Evolutionary conservation across 208 protist species (phyloP), one percentile per base, ranked within the genome.

Genomic region (Novymonas esmeraldas): DNA sequence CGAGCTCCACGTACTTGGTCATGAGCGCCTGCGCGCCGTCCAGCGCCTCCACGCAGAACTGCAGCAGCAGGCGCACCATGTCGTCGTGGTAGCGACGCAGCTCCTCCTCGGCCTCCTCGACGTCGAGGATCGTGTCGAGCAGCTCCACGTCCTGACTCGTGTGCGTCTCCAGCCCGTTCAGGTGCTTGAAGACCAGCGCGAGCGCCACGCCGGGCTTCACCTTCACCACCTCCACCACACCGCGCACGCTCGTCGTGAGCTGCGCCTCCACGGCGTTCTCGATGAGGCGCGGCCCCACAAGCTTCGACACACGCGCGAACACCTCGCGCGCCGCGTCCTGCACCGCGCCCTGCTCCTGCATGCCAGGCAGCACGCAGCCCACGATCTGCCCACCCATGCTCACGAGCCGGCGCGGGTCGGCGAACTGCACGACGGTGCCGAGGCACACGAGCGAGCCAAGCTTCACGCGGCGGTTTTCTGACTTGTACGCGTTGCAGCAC

Each of bases 211-310:
- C 76, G 2, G 92, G 92, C 74, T 91, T 90, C 61, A 97, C 92
- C 81, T 95, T 95, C 33, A 97, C 92, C 59, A 97, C 89, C 78
- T 97, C 92, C 70, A 95, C 84, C 45, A 97, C 89, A 65, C 92
- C 92, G 6, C 86, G 85, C 36, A 94, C 82, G 75, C 86, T 92
- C 18, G 85, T 87, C 48, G 78, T 80, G 26, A 97, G 76, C 81
- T 97, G 92, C 39, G 82, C 85, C 71, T 93, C 85, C 26, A 94
- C 87, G 4, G 86, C 89, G 58, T 59, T 80, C 82, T 97, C 92
- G 74, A 97, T 93, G 20, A 95, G 76, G 13, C 82, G 73, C 52
- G 86, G 70, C 14, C 92, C 92, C 7, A 89, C 77, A 28, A 79
- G 63, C 64, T 86, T 84, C 39, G 92, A 89, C 11, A 97, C 84